Percentiles rank a stretch among this genome's conserved stretches.
phyloP scores from a whole-genome alignment of 176 grass and related monocot species.

The Cenchrus fungigraminus region DNA sequence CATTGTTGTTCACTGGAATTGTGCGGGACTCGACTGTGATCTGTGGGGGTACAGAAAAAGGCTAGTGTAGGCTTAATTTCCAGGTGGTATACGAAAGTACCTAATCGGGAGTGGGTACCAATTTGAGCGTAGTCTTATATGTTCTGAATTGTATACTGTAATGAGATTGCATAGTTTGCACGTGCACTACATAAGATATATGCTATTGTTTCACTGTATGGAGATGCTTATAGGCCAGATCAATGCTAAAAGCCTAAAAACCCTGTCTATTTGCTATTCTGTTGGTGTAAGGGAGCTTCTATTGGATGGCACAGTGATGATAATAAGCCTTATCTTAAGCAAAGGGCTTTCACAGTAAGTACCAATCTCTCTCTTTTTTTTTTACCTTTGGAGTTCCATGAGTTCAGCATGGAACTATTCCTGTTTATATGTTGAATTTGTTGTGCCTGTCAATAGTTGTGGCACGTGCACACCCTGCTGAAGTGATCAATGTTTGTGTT shows the following conservation, averaged over 20 bases:
- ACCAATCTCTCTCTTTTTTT: neutral
- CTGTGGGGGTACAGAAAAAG: neutral
- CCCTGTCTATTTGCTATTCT: conserved; percentile 44
- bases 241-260: neutral
- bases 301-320: conserved; percentile 96
- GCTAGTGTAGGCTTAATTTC: neutral
- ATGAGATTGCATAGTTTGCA: neutral
- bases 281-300: conserved; percentile 91
- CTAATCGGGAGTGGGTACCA: neutral
- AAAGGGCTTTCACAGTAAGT: conserved; percentile 83
- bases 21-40: neutral
- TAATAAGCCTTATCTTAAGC: conserved; percentile 92
- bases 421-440: neutral
- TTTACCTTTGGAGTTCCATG: neutral
- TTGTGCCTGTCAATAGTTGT: neutral
- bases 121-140: neutral
- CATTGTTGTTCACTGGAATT: neutral
- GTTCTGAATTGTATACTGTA: neutral
- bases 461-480: neutral
- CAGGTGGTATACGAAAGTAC: neutral
- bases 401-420: neutral
- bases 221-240: conserved; percentile 1
- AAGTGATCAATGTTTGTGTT: neutral
- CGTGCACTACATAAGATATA: neutral
- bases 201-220: neutral